These are phyloP conservation scores for Nitzschia putrida DNA, from an alignment of 108 stramenopile species.

Conservation along the genomic window DNA sequence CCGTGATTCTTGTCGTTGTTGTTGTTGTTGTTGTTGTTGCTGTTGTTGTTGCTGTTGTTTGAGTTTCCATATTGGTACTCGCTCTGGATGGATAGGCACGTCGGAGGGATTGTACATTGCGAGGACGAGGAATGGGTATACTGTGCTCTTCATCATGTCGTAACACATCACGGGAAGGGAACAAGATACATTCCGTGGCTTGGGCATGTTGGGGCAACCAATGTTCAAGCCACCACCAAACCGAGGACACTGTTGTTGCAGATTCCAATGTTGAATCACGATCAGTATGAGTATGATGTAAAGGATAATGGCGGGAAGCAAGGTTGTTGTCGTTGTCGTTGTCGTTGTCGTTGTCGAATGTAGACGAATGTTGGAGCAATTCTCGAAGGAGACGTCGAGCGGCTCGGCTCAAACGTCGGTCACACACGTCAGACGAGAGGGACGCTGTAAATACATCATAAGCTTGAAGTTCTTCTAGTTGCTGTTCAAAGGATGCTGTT, in stretches of 20 bases:
- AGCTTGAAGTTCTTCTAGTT: too few relatives aligned
- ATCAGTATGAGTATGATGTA: too few relatives aligned
- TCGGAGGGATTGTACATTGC: neutral
- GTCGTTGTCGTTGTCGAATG: neutral
- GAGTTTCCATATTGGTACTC: neutral
- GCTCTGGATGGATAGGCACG: neutral
- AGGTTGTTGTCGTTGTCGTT: slow-evolving; percentile 4
- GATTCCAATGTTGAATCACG: too few relatives aligned
- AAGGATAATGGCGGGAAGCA: neutral
- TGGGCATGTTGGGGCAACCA: slow-evolving; percentile 11
- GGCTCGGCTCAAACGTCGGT: slow-evolving; percentile 34
- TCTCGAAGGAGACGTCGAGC: slow-evolving; percentile 23
- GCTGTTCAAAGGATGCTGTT: too few relatives aligned
- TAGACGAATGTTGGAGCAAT: neutral
- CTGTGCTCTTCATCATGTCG: slow-evolving; percentile 24
- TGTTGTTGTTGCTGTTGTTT: neutral
- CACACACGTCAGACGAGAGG: neutral
- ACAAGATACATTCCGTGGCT: slow-evolving; percentile 14
- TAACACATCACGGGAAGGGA: slow-evolving; percentile 13
- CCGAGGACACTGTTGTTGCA: neutral
- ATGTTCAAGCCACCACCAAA: slow-evolving; percentile 17
- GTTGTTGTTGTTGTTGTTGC: neutral
- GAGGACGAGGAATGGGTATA: neutral
- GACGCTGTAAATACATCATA: too few relatives aligned
- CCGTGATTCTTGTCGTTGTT: too few relatives aligned